Percentiles rank a stretch among this genome's conserved stretches.
Conservation (phyloP, 768 basidiomycete genomes). For the Calocybe indica region DNA sequence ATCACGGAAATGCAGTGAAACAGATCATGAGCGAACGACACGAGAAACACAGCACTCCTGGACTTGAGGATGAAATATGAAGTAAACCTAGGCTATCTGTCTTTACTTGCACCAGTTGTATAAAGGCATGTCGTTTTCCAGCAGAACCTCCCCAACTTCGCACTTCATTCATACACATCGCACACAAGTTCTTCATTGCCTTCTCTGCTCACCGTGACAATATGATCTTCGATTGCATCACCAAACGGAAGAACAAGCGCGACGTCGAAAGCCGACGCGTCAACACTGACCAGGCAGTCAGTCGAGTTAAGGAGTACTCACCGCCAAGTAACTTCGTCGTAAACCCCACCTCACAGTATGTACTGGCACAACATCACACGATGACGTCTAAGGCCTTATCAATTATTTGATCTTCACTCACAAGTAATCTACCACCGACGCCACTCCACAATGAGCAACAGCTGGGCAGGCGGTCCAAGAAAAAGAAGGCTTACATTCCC, state of each 20-base stretch:
- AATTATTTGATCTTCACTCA: constrained; percentile 16
- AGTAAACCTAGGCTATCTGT: too few species aligned
- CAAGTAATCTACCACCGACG: constrained; percentile 35
- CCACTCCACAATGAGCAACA: neutral
- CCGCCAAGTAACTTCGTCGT: constrained; percentile 61
- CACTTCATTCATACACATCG: constrained; percentile 29
- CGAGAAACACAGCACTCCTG: too few species aligned
- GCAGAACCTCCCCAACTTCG: too few species aligned
- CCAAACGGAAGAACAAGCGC: neutral
- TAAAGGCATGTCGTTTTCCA: too few species aligned
- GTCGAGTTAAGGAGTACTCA: constrained; percentile 16
- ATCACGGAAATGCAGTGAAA: too few species aligned
- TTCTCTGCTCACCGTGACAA: constrained; percentile 59
- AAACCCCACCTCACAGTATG: constrained; percentile 74
- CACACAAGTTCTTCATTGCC: constrained; percentile 58
- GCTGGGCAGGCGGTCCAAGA: constrained; percentile 4
- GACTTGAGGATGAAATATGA: too few species aligned
- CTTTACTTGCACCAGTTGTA: too few species aligned
- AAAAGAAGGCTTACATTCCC: constrained; percentile 48
- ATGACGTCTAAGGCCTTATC: neutral
- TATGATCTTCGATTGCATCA: constrained; percentile 41
- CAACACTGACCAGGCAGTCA: too few species aligned
- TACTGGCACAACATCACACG: constrained; percentile 28
- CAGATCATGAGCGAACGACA: too few species aligned
- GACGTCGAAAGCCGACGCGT: constrained; percentile 1